A percentile compares a stretch with the other conserved stretches of the same genome.
phyloP scores from a whole-genome alignment of 2,329 filamentous ascomycete genomes.

The Colletotrichum sublineola region DNA sequence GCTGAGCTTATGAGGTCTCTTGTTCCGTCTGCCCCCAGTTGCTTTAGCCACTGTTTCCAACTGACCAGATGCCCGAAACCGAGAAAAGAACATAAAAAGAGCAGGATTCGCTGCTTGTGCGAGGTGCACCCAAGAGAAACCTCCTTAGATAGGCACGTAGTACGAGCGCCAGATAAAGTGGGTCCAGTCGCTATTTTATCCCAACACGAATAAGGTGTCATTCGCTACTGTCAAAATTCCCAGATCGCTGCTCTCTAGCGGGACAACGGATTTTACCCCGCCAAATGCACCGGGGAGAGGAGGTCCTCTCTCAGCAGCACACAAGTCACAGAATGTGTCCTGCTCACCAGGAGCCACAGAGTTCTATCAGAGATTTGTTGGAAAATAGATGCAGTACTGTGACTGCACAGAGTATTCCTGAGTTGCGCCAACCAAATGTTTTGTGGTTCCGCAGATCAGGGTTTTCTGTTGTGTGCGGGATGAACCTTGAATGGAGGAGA shows the following conservation, averaged over 20 bases:
- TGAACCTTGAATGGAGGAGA: conserved; percentile 4
- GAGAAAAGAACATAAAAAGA: background rate
- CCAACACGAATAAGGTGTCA: background rate
- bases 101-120: background rate
- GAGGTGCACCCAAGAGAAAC: background rate
- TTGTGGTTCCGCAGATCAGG: conserved; percentile 18
- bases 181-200: background rate
- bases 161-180: background rate
- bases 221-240: conserved; percentile 5
- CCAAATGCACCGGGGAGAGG: background rate
- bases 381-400: background rate
- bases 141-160: background rate
- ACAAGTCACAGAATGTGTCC: background rate
- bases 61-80: conserved; percentile 50
- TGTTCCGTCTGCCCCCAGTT: no score
- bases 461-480: conserved; percentile 27
- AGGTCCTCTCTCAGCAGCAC: background rate
- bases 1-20: no score
- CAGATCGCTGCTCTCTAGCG: background rate
- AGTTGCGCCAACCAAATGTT: background rate
- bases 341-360: background rate
- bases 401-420: background rate
- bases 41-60: conserved; percentile 44
- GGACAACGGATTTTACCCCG: conserved; percentile 5
- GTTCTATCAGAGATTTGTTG: background rate